These are phyloP conservation scores for Cokeromyces recurvatus DNA, from an alignment of 371 early-diverging fungal genomes.

Conservation along the genomic window DNA sequence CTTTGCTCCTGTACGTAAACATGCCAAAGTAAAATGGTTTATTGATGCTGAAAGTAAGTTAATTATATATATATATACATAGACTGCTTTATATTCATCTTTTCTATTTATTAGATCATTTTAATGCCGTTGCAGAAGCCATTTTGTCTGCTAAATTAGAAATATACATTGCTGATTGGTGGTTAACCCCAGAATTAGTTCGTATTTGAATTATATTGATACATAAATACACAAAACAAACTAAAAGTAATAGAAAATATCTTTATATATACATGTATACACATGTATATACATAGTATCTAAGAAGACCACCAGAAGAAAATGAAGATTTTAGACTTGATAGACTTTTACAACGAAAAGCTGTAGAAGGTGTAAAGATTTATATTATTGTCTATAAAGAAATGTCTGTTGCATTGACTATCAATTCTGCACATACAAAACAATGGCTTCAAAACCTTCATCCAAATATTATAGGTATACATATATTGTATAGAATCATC, in stretches of 20 bases:
- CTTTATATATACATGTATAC: too few species aligned
- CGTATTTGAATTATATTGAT: too few species aligned
- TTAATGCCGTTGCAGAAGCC: conserved; percentile 75
- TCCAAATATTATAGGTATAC: conserved; percentile 68
- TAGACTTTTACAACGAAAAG: conserved; percentile 75
- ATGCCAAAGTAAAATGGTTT: conserved; percentile 71
- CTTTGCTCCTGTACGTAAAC: conserved; percentile 75
- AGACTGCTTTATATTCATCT: too few species aligned
- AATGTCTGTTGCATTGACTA: conserved; percentile 72
- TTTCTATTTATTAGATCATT: conserved; percentile 63
- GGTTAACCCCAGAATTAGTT: conserved; percentile 81
- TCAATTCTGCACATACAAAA: conserved; percentile 82
- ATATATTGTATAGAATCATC: too few species aligned
- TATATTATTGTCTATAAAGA: conserved; percentile 92
- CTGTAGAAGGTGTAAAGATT: conserved; percentile 84
- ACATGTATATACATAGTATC: conserved; percentile 42
- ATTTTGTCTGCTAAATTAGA: conserved; percentile 70
- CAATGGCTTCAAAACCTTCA: conserved; percentile 72
- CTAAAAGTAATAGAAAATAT: neutral
- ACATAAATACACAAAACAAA: neutral
- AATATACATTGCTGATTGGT: conserved; percentile 92
- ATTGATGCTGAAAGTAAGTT: conserved; percentile 70
- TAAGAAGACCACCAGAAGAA: conserved; percentile 72
- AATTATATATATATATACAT: neutral
- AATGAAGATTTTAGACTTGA: conserved; percentile 82